A percentile compares a stretch with the other conserved stretches of the same genome.
phyloP scores from a whole-genome alignment of 257 asterid species.

The Solanum lignicaule region DNA sequence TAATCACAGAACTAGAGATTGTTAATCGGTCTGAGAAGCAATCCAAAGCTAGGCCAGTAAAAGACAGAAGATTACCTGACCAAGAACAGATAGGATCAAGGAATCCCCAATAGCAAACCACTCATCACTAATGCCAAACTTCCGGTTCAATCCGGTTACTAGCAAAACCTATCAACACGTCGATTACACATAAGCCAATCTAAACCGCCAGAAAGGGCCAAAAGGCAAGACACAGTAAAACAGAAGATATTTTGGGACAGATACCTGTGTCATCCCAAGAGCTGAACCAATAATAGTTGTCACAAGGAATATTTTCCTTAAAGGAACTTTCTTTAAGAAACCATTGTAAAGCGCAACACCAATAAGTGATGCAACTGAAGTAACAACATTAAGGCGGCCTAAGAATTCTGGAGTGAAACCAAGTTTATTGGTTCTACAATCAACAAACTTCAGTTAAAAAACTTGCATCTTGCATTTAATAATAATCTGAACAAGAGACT shows the following conservation, averaged over 20 bases:
- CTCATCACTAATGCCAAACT: slow-evolving; percentile 77
- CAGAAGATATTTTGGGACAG: neutral
- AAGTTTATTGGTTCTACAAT: slow-evolving; percentile 70
- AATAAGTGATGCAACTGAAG: slow-evolving; percentile 78
- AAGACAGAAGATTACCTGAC: slow-evolving; percentile 48
- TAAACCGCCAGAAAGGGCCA: neutral
- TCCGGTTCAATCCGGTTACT: slow-evolving; percentile 74
- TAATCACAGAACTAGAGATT: neutral
- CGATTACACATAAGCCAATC: neutral
- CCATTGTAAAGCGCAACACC: slow-evolving; percentile 92
- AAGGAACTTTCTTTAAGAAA: slow-evolving; percentile 66
- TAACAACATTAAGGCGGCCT: slow-evolving; percentile 91
- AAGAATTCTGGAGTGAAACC: slow-evolving; percentile 93
- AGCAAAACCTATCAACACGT: slow-evolving; percentile 46
- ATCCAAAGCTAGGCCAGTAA: neutral
- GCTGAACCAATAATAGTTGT: slow-evolving; percentile 63
- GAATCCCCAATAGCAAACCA: slow-evolving; percentile 98
- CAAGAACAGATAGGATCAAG: slow-evolving; percentile 77
- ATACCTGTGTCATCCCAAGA: slow-evolving; percentile 90
- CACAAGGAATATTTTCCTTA: slow-evolving; percentile 66
- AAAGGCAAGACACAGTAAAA: neutral
- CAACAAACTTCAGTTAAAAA: neutral
- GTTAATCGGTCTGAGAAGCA: neutral
- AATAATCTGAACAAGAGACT: neutral
- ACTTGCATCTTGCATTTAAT: neutral